Conservation (phyloP, 352 stramenopile species). For the Phytopythium chamaehyphon region DNA sequence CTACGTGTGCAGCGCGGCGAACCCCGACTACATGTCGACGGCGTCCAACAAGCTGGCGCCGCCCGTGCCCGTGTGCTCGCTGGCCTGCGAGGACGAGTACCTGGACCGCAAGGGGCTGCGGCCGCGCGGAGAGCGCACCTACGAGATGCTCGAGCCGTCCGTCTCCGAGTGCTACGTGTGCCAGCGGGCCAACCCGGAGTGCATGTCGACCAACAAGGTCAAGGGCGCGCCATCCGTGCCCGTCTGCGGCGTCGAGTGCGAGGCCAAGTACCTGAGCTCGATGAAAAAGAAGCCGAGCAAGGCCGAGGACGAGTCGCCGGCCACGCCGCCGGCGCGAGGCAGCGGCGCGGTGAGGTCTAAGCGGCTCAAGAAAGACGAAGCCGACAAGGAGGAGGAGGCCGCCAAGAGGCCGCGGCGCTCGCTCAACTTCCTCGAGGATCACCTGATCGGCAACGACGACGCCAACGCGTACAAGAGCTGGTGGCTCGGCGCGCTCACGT, state of each 20-base stretch:
- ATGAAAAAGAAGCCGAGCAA: conserved; percentile 28
- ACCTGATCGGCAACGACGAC: conserved; percentile 64
- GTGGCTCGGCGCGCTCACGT: conserved; percentile 77
- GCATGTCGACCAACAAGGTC: conserved; percentile 54
- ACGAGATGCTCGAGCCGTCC: conserved; percentile 1
- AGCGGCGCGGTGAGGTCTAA: conserved; percentile 24
- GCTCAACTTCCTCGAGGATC: conserved; percentile 74
- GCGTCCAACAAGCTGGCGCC: conserved; percentile 50
- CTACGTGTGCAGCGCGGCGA: conserved; percentile 54
- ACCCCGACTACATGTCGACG: conserved; percentile 64
- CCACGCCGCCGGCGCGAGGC: conserved; percentile 4
- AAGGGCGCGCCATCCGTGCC: conserved; percentile 46
- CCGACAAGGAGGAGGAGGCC: conserved; percentile 18
- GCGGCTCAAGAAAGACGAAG: conserved; percentile 26
- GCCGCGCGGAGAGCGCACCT: conserved; percentile 17
- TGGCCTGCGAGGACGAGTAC: conserved; percentile 51
- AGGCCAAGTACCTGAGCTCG: conserved; percentile 36
- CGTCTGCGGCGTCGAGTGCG: conserved; percentile 68
- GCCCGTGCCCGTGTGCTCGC: conserved; percentile 54
- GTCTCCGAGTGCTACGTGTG: conserved; percentile 61
- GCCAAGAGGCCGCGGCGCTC: conserved; percentile 42
- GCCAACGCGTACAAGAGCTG: conserved; percentile 83
- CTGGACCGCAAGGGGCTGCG: conserved; percentile 49
- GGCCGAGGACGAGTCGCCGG: conserved; percentile 3
- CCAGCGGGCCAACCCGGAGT: conserved; percentile 49